Evolutionary conservation across 2,329 filamentous ascomycete species (phyloP), one percentile per base, ranked within the genome.

Genomic region (Fusarium sambucinum): DNA sequence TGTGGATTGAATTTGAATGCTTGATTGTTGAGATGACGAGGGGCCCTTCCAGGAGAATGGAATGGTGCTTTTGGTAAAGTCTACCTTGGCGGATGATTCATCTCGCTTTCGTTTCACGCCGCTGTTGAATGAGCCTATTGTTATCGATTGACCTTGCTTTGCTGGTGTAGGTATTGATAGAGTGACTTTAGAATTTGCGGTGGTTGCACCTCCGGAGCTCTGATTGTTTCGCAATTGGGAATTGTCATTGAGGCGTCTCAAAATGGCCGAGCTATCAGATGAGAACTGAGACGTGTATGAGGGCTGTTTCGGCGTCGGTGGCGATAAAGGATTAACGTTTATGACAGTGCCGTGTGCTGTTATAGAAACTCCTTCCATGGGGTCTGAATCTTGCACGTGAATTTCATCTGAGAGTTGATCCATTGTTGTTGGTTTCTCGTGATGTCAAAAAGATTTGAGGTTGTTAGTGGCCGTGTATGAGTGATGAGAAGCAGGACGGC

Each of bases 31-130:
- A 32, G 13, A 27, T 29, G 17, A 46, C 41, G 27, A 58, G 40
- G 30, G 54, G 7, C 38, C 42, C 5, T 68, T 58, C 45, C 71
- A 59, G 2, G 74, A 72, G 33, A 78, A 77, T 1, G 70, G 50
- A 19, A 80, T 73, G 7, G 79, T 79, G 65, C 63, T 73, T 55
- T 77, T 76, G 4, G 68, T 70, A 41, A 80, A 79, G 44, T 80
- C 77, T 6, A 75, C 61, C 3, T 46, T 57, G 16, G 62, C 61
- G 3, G 27, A 53, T 17, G 56, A 48, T 4, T 63, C 25, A 14
- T 68, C 68, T 57, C 74, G 72, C 62, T 79, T 79, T 35, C 77
- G 70, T 63, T 80, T 79, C 16, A 69, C 38, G 5, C 67, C 59
- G 8, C 33, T 27, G 19, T 51, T 65, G 16, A 66, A 48, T 30